Evolutionary conservation across 345 rosid genomes (phyloP).

Genomic region (Corymbia maculata): DNA sequence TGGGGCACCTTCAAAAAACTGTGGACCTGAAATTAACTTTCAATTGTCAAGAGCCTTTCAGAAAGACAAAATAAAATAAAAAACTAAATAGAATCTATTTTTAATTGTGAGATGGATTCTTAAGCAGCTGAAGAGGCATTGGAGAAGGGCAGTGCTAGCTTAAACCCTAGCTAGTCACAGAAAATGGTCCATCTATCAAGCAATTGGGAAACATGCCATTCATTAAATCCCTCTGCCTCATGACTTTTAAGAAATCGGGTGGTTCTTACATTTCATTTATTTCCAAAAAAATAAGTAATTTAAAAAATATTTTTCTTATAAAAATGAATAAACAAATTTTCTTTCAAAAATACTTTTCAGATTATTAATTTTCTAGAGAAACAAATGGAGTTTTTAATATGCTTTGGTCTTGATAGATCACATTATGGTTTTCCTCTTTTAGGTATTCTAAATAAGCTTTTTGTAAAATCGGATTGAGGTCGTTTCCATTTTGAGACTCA

Average conservation of each 20-base stretch:
- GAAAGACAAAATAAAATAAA: neutral
- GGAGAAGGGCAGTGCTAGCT: neutral
- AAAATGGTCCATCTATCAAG: neutral
- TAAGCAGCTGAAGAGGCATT: neutral
- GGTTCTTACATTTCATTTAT: neutral
- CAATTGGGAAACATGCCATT: neutral
- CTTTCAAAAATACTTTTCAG: too few relatives aligned
- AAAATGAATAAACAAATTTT: too few relatives aligned
- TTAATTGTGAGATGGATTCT: neutral
- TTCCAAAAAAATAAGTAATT: too few relatives aligned
- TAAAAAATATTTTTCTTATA: too few relatives aligned
- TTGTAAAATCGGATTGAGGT: neutral
- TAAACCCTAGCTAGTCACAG: neutral
- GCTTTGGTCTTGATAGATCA: neutral
- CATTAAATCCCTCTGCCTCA: neutral
- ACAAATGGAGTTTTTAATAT: too few relatives aligned
- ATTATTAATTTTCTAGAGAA: too few relatives aligned
- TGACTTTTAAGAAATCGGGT: neutral
- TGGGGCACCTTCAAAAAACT: neutral
- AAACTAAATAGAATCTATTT: neutral
- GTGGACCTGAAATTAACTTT: neutral
- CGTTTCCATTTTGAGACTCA: neutral
- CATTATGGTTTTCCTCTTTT: too few relatives aligned
- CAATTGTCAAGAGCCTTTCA: neutral
- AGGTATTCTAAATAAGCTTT: neutral